Base-by-base conservation (phyloP, 2,329 filamentous ascomycete species). In the Shiraia bambusicola region DNA sequence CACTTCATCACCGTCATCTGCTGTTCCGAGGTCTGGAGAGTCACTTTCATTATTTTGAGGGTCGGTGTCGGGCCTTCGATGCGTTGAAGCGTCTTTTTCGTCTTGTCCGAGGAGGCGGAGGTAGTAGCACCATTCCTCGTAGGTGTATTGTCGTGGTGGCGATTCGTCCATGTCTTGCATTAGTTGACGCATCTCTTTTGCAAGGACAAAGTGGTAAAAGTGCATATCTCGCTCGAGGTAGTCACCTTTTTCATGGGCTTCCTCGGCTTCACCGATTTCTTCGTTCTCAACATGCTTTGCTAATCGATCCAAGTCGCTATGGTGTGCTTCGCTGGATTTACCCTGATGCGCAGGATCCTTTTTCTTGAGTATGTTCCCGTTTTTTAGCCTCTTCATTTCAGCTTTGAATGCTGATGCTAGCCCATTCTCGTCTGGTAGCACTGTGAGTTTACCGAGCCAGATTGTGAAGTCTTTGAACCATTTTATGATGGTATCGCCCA, bases 401-500 rank as follows among this genome's bases (percentile, higher is more conserved):
- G 59, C 41, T 31, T 66, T 67, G 1, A 69, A 45, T 5, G 66
- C 64, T 0, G 66, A 57, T 10, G 52, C 59, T 8, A 73, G 52
- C 7, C 70, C 70, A 35, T 70, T 52, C 24, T 79, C 76, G 7
- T 70, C 72, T 2, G 78, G 78, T 1, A 81, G 58, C 13, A 81
- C 71, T 2, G 79, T 81, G 16, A 80, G 50, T 22, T 76, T 74
- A 10, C 76, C 79, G 4, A 80, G 46, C 69, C 74, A 79, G n/a
- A 78, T 73, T 0, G 77, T 79, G n/a, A 75, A 42, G 34, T 81
- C 76, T 15, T 74, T 73, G 59, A 82, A 73, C 7, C 67, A 65
- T 45, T 77, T 77, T 45, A 81, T 75, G 8, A 79, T 72, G 0
- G 76, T 79, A 43, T 77, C 75, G 11, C 75, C 74, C 75, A 79